phyloP scores from a whole-genome alignment of 306 rosid genomes.

The Acacia melanoxylon region DNA sequence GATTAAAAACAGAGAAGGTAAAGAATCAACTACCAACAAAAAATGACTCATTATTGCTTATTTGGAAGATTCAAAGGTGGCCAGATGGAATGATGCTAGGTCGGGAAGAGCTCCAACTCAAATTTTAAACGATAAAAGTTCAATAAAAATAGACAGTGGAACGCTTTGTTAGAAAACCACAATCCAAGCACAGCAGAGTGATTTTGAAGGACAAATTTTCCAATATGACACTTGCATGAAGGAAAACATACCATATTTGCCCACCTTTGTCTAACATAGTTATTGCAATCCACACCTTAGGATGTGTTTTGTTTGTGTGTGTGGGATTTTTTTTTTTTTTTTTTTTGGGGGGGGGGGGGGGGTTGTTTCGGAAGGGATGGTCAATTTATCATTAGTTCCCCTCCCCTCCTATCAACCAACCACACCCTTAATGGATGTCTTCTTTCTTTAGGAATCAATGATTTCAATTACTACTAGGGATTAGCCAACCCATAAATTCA shows the following conservation, averaged over 20 bases:
- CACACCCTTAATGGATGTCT: background rate
- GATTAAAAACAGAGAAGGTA: background rate
- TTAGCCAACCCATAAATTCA: background rate
- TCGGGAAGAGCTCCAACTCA: background rate
- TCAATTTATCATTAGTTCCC: background rate
- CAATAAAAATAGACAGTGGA: background rate
- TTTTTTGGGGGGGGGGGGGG: too few relatives aligned
- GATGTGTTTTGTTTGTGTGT: background rate
- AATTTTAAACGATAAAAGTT: background rate
- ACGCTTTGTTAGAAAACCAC: background rate
- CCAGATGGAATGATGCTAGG: too few relatives aligned
- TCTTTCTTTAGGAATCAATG: background rate
- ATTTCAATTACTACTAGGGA: background rate
- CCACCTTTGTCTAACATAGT: background rate
- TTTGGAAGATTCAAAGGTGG: background rate
- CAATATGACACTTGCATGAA: background rate
- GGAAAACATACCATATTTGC: background rate
- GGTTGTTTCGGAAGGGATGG: background rate
- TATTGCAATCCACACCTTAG: background rate
- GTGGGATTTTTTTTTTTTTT: too few relatives aligned
- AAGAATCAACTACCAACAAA: too few relatives aligned
- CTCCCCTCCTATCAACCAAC: too few relatives aligned
- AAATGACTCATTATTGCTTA: background rate
- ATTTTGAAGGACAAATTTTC: background rate
- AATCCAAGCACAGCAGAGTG: background rate